Evolutionary conservation across 2,329 filamentous ascomycete species (phyloP).

Genomic region (Colletotrichum simmondsii): DNA sequence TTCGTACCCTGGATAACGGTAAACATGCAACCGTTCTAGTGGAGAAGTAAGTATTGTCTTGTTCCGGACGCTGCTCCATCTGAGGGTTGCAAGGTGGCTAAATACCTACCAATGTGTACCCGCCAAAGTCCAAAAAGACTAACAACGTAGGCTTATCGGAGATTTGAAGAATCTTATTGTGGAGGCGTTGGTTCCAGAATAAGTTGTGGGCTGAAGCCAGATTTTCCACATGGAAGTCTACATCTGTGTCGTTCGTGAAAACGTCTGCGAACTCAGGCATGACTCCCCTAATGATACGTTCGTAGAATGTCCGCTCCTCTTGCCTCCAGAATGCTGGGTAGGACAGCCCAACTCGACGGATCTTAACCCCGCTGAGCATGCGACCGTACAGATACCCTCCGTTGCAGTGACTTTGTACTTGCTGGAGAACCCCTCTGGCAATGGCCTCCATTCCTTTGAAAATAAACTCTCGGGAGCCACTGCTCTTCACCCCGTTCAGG

Average conservation of each 20-base stretch:
- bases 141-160: not conserved
- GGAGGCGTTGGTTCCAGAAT: not conserved
- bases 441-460: not conserved
- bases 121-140: not conserved
- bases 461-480: too few species aligned
- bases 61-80: accelerated
- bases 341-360: not conserved
- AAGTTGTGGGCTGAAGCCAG: not conserved
- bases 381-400: too few species aligned
- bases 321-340: not conserved
- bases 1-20: not conserved
- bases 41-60: not conserved
- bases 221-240: not conserved
- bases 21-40: not conserved
- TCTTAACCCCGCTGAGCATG: too few species aligned
- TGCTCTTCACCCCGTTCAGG: too few species aligned
- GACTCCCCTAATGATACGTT: not conserved
- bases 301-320: not conserved
- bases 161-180: not conserved
- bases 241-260: too few species aligned
- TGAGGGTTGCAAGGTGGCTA: too few species aligned
- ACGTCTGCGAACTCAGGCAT: not conserved
- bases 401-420: too few species aligned
- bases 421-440: not conserved
- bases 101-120: not conserved